phyloP scores from a whole-genome alignment of 495 filamentous ascomycete species.

The Lophium mytilinum region DNA sequence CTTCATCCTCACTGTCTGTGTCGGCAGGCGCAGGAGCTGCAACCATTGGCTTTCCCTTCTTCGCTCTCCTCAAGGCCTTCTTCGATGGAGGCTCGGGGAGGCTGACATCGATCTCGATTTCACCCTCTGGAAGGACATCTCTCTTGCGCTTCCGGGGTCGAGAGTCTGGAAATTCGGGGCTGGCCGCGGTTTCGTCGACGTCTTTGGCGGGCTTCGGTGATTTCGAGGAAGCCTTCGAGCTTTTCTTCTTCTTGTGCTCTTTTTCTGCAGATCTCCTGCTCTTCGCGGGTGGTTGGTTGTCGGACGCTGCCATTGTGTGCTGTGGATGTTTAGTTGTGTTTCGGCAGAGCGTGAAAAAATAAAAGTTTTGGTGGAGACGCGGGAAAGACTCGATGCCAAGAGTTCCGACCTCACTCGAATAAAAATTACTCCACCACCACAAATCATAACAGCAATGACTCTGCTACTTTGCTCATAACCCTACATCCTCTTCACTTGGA shows the following conservation, averaged over 20 bases:
- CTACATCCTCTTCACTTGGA: too few relatives aligned
- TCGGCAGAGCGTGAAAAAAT: too few relatives aligned
- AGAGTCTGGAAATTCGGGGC: not conserved
- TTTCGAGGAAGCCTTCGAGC: not conserved
- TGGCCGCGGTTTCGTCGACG: not conserved
- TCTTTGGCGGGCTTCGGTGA: not conserved
- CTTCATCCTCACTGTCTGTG: conserved; percentile 1
- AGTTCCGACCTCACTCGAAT: too few relatives aligned
- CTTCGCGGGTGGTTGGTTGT: too few relatives aligned
- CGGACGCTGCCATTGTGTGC: too few relatives aligned
- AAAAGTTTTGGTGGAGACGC: too few relatives aligned
- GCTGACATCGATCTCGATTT: conserved; percentile 82
- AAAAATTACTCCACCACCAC: too few relatives aligned
- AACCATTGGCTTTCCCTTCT: conserved; percentile 41
- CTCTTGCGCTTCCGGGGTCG: conserved; percentile 35
- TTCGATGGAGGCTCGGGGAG: conserved; percentile 91
- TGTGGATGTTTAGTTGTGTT: too few relatives aligned
- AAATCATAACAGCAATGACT: too few relatives aligned
- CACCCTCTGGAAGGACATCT: conserved; percentile 29
- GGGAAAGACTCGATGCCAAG: too few relatives aligned
- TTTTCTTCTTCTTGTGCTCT: not conserved
- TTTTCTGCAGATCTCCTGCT: too few relatives aligned
- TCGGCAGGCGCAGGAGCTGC: not conserved
- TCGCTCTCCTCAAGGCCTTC: conserved; percentile 44
- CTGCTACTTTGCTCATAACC: too few relatives aligned